Evolutionary conservation across 2,329 filamentous ascomycete species (phyloP), one percentile per base, ranked within the genome.

Genomic region (Fusarium domesticum): DNA sequence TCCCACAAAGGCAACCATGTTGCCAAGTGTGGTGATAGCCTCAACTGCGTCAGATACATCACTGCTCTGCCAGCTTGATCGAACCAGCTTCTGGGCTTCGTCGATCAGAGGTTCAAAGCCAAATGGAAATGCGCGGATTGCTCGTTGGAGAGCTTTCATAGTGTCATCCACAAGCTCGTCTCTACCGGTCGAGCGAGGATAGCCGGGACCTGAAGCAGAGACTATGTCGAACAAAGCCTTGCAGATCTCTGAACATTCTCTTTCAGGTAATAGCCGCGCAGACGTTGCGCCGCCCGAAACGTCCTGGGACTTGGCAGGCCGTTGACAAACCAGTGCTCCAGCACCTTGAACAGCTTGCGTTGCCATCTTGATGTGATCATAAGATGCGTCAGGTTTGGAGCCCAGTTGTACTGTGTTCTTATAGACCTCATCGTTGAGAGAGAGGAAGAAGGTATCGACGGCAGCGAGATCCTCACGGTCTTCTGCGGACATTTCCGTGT

Each of bases 1-100:
- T 19, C 74, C 73, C 37, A 80, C 65, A 42, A 71, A 75, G 3
- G 73, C 72, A 3, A 81, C 52, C 2, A 73, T 66, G 8, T 68
- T 65, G 4, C 74, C 64, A 3, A 76, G 61, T 19, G 58, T 59
- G 20, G 64, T 62, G 5, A 72, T 62, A 7, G 51, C 55, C 33
- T 61, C 53, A 5, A 54, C 51, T 5, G 59, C 54, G 8, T 63
- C 56, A 2, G 50, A 23, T 8, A 42, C 45, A 5, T 52, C 46
- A 11, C 40, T 39, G 4, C 51, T 40, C 17, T 49, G 41, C 42
- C 61, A 59, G 31, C 55, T 57, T 3, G 50, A 37, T 10, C 57
- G 59, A 18, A 68, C 55, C 6, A 62, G 50, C 4, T 43, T 39
- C 12, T 64, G 51, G 5, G 56, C 59, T 28, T 59, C 57, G 6